phyloP scores from a whole-genome alignment of 768 basidiomycete genomes.

The Calocera cornea region DNA sequence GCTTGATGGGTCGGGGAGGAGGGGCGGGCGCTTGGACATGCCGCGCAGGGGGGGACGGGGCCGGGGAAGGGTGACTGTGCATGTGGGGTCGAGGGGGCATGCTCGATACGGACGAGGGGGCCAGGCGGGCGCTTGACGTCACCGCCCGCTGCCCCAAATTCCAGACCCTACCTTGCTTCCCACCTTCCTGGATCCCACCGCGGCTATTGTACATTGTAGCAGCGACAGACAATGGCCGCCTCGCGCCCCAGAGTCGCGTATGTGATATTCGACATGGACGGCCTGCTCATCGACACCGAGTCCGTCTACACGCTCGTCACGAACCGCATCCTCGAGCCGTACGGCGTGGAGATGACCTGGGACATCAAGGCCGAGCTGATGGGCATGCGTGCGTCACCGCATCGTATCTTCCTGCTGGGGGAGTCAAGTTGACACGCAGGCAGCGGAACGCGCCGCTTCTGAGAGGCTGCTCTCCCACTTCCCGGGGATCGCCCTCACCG shows the following conservation, averaged over 20 bases:
- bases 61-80: not conserved
- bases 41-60: not conserved
- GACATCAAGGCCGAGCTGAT: slow-evolving; percentile 79
- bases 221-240: too few species aligned
- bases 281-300: slow-evolving; percentile 23
- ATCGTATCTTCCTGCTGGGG: too few species aligned
- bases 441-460: slow-evolving; percentile 53
- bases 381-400: slow-evolving; percentile 63
- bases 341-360: slow-evolving; percentile 73
- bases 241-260: too few species aligned
- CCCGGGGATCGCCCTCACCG: slow-evolving; percentile 51
- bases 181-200: too few species aligned
- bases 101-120: not conserved
- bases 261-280: slow-evolving; percentile 56
- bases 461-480: slow-evolving; percentile 63
- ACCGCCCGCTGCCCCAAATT: not conserved
- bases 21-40: not conserved
- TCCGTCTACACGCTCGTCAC: slow-evolving; percentile 10
- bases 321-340: slow-evolving; percentile 60
- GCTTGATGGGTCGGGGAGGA: not conserved
- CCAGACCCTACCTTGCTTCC: not conserved
- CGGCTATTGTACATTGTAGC: too few species aligned
- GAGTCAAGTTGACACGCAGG: not conserved
- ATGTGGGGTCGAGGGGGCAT: not conserved
- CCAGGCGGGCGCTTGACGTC: not conserved